These are phyloP conservation scores for Periconia macrospinosa DNA, from an alignment of 2,329 filamentous ascomycete genomes.

Conservation along the genomic window DNA sequence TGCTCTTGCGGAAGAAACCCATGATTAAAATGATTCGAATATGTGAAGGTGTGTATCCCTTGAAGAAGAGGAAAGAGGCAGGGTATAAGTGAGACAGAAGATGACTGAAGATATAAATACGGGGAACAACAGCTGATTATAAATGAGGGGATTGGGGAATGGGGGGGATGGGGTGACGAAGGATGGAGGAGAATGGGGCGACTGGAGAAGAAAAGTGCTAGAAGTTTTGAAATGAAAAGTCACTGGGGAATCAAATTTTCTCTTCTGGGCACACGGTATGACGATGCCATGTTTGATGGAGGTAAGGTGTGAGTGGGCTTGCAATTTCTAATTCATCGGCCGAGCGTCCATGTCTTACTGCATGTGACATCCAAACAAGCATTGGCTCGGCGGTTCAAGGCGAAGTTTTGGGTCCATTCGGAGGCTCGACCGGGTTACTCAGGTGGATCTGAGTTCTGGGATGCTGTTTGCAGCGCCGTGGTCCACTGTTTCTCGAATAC, in stretches of 20 bases:
- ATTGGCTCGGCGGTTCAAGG: neutral
- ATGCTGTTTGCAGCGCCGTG: neutral
- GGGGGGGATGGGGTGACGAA: neutral
- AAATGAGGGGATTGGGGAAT: neutral
- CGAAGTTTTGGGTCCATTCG: neutral
- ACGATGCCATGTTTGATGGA: neutral
- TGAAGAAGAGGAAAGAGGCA: neutral
- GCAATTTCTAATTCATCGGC: neutral
- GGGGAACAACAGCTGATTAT: neutral
- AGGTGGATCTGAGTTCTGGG: neutral
- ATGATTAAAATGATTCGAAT: constrained; percentile 8
- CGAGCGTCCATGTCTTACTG: neutral
- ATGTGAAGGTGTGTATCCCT: no score
- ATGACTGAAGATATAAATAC: neutral
- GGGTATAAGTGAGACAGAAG: neutral
- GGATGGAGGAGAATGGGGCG: neutral
- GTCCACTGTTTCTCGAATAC: no score
- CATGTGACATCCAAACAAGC: neutral
- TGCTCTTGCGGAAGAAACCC: constrained; percentile 26
- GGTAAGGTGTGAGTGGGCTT: neutral
- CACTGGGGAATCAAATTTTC: neutral
- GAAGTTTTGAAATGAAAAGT: neutral
- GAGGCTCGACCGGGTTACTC: neutral
- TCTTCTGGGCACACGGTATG: neutral
- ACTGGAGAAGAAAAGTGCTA: neutral